Percentiles rank a stretch among this genome's conserved stretches.
phyloP scores from a whole-genome alignment of 2,329 filamentous ascomycete genomes.

The Ambrosiella xylebori region DNA sequence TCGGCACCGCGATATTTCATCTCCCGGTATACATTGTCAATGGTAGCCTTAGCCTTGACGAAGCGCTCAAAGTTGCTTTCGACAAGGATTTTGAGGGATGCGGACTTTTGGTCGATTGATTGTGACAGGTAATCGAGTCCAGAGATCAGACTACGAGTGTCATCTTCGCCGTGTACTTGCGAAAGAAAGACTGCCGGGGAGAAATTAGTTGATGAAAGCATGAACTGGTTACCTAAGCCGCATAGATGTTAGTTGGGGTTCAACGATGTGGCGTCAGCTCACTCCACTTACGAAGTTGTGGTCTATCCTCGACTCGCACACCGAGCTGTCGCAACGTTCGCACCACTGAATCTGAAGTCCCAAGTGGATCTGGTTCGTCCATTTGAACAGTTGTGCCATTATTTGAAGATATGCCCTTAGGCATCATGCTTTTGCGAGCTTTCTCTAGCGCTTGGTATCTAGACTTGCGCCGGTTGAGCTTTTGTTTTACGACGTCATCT shows the following conservation, averaged over 20 bases:
- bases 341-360: constrained; percentile 75
- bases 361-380: constrained; percentile 84
- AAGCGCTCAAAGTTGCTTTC: constrained; percentile 98
- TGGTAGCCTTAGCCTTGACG: constrained; percentile 90
- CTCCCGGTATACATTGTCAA: constrained; percentile 96
- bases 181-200: constrained; percentile 83
- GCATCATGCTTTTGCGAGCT: constrained; percentile 47
- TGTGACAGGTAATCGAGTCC: constrained; percentile 74
- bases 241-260: constrained; percentile 13
- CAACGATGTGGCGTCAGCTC: neutral
- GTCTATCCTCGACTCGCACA: constrained; percentile 69
- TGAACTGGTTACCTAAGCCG: constrained; percentile 62
- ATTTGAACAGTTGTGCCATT: constrained; percentile 61
- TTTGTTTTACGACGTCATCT: constrained; percentile 31
- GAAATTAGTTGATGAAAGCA: constrained; percentile 90
- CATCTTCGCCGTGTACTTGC: constrained; percentile 73
- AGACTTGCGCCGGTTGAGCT: constrained; percentile 47
- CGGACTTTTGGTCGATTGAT: constrained; percentile 95
- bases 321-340: constrained; percentile 60
- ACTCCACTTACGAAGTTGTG: constrained; percentile 45
- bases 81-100: constrained; percentile 85
- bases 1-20: constrained; percentile 64
- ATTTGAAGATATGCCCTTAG: constrained; percentile 16
- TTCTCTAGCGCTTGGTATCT: constrained; percentile 73
- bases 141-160: constrained; percentile 61